These are phyloP conservation scores for Plantago coronopus DNA, from an alignment of 305 asterid species.

Conservation along the genomic window DNA sequence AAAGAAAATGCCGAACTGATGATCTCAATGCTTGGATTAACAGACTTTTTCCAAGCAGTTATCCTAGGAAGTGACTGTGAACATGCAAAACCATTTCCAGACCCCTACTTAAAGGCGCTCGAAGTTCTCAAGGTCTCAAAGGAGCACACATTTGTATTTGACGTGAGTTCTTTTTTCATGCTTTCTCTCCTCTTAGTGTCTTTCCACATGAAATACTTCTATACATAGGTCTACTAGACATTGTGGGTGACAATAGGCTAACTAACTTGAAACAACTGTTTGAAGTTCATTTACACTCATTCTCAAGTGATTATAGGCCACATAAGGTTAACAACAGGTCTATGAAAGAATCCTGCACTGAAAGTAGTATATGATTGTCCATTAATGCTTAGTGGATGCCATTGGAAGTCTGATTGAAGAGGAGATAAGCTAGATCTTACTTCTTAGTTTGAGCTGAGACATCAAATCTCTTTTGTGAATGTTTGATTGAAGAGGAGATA, in stretches of 20 bases:
- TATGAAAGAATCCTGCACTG: no score
- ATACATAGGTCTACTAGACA: no score
- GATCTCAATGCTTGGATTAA: slow-evolving; percentile 71
- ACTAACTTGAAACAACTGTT: not conserved
- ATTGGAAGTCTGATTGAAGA: not conserved
- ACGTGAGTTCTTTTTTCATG: slow-evolving; percentile 44
- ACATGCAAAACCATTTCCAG: slow-evolving; percentile 80
- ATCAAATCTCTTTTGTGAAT: not conserved
- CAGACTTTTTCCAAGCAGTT: slow-evolving; percentile 67
- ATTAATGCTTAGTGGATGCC: no score
- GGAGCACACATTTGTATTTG: slow-evolving; percentile 78
- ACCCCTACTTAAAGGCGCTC: slow-evolving; percentile 86
- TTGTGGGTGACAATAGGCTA: not conserved
- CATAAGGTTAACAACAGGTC: no score
- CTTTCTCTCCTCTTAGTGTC: not conserved
- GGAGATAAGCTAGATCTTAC: no score
- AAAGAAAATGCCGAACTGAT: slow-evolving; percentile 76
- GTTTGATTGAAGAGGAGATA: not conserved
- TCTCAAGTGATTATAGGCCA: no score
- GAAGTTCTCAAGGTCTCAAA: slow-evolving; percentile 76
- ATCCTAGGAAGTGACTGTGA: slow-evolving; percentile 82
- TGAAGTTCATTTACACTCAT: no score
- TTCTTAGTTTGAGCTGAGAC: no score
- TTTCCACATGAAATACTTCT: no score
- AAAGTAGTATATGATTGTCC: no score